Evolutionary conservation across 805 yeast genomes (phyloP), one percentile per base, ranked within the genome.

Genomic region (Candida ipomoeae): DNA sequence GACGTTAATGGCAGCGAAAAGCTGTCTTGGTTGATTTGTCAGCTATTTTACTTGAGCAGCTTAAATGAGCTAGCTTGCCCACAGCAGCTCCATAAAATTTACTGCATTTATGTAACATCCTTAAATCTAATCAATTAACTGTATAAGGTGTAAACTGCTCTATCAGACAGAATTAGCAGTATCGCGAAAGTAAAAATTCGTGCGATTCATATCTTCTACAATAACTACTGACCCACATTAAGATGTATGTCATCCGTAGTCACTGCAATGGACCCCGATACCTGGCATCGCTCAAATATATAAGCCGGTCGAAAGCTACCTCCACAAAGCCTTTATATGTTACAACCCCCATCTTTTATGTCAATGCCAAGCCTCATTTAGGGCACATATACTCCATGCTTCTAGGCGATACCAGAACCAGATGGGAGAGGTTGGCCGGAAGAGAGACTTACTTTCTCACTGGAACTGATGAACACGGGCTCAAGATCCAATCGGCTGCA

Each of bases 381-480:
- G 99, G 99, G 3, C 99, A 94, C 65, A 73, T 89, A 38, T 90
- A 94, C 65, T 82, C 96, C 4, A 87, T 90, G 87, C 73, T 89
- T 0, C 67, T 94, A 41, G 83, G 91, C 45, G 99, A 94, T 67
- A 84, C 84, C 1, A 74, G 84, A 46, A 79, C 77, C 53, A 74
- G 97, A 55, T 92, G 96, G 96, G 79, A 79, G 35, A 64, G 57
- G 50, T 68, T 77, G 1, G 67, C 80, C 0, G 47, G 37, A 17
- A 58, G 55, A 3, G 37, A 52, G 18, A 68, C 83, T 0, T 78
- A 70, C 52, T 78, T 91, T 61, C 80, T 88, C 6, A 94, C 98
- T 0, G 99, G 99, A 0, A 91, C 97, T 0, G 99, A 94, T 65
- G 99, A 94, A 67, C 99, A 94, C 65, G 99, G 99, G 0, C 69